phyloP scores from a whole-genome alignment of 768 basidiomycete species.

The Tephrocybe sp. region DNA sequence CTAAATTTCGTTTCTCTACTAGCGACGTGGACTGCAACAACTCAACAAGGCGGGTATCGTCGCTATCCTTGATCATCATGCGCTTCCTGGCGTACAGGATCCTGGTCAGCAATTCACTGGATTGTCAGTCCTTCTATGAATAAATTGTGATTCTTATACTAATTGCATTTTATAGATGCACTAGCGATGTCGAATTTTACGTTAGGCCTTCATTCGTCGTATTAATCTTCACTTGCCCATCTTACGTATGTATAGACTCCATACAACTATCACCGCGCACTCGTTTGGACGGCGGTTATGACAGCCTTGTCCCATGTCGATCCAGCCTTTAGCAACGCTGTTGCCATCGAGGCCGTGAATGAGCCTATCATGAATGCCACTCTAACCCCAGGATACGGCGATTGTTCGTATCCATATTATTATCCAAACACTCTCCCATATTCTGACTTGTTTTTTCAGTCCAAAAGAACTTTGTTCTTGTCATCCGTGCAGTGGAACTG shows the following conservation, averaged over 20 bases:
- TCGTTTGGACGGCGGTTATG: constrained; percentile 83
- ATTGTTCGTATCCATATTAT: constrained; percentile 46
- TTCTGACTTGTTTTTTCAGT: constrained; percentile 33
- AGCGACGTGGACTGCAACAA: constrained; percentile 64
- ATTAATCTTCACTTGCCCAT: background rate
- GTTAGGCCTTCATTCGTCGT: constrained; percentile 28
- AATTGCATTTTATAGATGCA: constrained; percentile 46
- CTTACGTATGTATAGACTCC: constrained; percentile 42
- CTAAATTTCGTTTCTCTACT: background rate
- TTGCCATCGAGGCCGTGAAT: constrained; percentile 74
- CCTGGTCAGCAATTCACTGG: constrained; percentile 67
- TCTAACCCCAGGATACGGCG: constrained; percentile 65
- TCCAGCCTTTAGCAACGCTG: constrained; percentile 59
- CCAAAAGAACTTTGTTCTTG: constrained; percentile 66
- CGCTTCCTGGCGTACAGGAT: constrained; percentile 66
- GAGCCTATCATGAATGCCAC: constrained; percentile 74
- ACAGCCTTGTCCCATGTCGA: constrained; percentile 69
- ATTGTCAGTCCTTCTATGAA: constrained; percentile 34
- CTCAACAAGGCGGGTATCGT: constrained; percentile 61
- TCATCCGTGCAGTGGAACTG: constrained; percentile 63
- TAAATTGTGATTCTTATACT: background rate
- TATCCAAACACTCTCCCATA: background rate
- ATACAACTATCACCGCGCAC: constrained; percentile 72
- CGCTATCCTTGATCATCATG: constrained; percentile 67
- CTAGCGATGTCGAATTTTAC: constrained; percentile 68